Base-by-base conservation (phyloP, 257 asterid genomes). In the Scutellaria baicalensis region DNA sequence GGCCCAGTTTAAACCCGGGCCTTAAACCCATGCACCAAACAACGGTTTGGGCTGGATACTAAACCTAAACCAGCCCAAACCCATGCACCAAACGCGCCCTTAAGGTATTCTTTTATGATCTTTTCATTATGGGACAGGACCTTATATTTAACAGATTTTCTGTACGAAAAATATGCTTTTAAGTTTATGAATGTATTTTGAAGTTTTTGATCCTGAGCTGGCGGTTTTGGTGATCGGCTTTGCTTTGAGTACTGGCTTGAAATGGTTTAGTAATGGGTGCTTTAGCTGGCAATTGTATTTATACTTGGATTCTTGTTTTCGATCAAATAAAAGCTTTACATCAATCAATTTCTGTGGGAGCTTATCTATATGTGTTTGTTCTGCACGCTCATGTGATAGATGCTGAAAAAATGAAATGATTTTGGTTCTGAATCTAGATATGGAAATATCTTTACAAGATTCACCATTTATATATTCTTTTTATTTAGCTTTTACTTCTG, bases 111-210 rank as follows among this genome's bases (percentile, higher is more conserved):
- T n/a, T n/a, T n/a, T n/a, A n/a, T n/a, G n/a, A n/a, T n/a, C n/a
- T n/a, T n/a, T n/a, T n/a, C n/a, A 14, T 40, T 20, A 14, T 48
- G 69, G 17, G 62, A 66, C 13, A 11, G 52, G 20, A 57, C 50
- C 55, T 31, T 65, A 38, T 18, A 40, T 17, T 69, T 66, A 12
- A 43, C 73, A 56, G 59, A 54, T 65, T 48, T 54, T n/a, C n/a
- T 14, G 12, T 17, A 12, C 2, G 10, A 64, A 20, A 6, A 54
- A 52, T 36, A 42, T 59, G n/a, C n/a, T n/a, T 10, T 51, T 12
- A 40, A 59, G 69, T 43, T 64, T 65, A 27, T 66, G 66, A 66
- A 76, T 31, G 35, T 20, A 36, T 8, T 43, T 18, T 66, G 74
- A 77, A 54, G 13, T 14, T 23, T 52, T 11, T n/a, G 23, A 11